A percentile compares a stretch with the other conserved stretches of the same genome.
phyloP scores from a whole-genome alignment of 176 grass and related monocot species.

The Dendrocalamus sinicus region DNA sequence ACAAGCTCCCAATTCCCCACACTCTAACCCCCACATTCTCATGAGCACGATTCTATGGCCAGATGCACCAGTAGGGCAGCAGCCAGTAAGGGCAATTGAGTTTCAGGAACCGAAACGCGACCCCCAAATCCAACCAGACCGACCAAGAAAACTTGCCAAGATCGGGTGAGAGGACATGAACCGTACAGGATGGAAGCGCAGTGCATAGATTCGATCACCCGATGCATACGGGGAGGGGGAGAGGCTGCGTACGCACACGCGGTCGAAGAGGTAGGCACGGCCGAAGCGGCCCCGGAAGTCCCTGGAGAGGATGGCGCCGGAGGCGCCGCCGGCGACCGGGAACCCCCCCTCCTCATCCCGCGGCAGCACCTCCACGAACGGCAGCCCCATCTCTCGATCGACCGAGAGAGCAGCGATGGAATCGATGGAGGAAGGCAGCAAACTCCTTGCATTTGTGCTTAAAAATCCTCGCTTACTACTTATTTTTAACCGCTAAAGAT shows the following conservation, averaged over 20 bases:
- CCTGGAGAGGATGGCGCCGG: too few relatives aligned
- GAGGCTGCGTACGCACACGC: slow-evolving; percentile 18
- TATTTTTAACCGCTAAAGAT: too few relatives aligned
- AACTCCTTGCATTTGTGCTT: too few relatives aligned
- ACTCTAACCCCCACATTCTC: neutral
- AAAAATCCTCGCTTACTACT: too few relatives aligned
- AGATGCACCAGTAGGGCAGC: neutral
- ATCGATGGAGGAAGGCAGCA: neutral
- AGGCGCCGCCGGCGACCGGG: neutral
- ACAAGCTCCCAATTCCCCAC: too few relatives aligned
- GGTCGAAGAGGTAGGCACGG: slow-evolving; percentile 45
- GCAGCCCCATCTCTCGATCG: slow-evolving; percentile 19
- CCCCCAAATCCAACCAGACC: neutral
- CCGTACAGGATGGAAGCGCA: neutral
- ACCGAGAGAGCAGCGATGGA: neutral
- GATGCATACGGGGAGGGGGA: neutral
- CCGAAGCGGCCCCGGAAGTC: slow-evolving; percentile 30
- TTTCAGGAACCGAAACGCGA: neutral
- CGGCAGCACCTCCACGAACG: slow-evolving; percentile 38
- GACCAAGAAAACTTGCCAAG: neutral
- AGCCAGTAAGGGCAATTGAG: neutral
- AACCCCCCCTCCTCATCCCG: neutral
- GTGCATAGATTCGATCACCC: too few relatives aligned
- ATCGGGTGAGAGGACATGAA: neutral
- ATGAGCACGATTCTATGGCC: neutral